Base-by-base conservation (phyloP, 1,139 yeast genomes). In the Scheffersomyces titani region DNA sequence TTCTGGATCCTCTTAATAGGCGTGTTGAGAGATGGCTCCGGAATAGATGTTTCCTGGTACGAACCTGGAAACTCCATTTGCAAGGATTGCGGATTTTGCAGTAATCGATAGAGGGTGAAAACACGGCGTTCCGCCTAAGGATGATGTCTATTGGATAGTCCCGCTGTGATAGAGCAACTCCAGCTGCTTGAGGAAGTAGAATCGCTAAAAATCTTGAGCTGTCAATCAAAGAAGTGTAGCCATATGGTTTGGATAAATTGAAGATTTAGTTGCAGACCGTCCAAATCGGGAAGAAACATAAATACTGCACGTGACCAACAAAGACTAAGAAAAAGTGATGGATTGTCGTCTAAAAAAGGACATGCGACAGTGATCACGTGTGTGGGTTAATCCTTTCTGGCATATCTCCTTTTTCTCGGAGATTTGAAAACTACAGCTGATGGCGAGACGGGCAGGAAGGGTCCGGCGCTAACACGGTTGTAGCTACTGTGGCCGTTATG, bases 1-100 rank as follows among this genome's bases (percentile, higher is more conserved):
- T 71, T 68, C 54, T 71, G 65, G 56, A 80, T 77, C 61, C 71
- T 72, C 59, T 74, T 77, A 51, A 77, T 79, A 20, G 83, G 83
- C 0, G 83, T 79, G 56, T 67, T 74, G 52, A 79, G 67, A 59
- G 49, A 46, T 3, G 49, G 49, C 49, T 54, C 54, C 51, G 48
- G 20, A n/a, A 19, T 50, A 16, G 52, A 19, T 3, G 44, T n/a
- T 19, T 36, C 51, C 40, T 13, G 20, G n/a, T 20, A 49, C 16
- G 36, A 20, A 16, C 51, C 51, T 49, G 51, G 51, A 20, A 46
- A 46, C 24, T 46, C 49, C 49, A 46, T 46, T 22, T 46, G 40
- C 40, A 16, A 30, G 13, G 13, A 13, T 30, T 46, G 49, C 19
- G 47, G 2, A 16, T 46, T 46, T 46, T 46, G 49, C 3, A 16